Conservation (phyloP, 2,329 filamentous ascomycete species). For the Botrytis galanthina region DNA sequence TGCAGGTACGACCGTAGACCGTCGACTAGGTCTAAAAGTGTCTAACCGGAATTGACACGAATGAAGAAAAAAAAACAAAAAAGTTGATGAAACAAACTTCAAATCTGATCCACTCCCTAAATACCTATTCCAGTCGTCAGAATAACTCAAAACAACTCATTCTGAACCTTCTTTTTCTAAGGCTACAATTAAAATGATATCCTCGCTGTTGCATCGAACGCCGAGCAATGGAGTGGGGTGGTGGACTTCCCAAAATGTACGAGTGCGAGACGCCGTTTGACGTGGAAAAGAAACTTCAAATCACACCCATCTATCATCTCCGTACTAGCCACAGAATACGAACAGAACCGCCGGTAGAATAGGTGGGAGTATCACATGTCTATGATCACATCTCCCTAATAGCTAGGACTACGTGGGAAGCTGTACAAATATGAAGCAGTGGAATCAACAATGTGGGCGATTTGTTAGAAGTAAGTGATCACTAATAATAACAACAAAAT, state of each 20-base stretch:
- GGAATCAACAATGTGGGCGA: background rate
- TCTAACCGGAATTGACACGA: background rate
- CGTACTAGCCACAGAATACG: background rate
- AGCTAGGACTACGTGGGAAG: background rate
- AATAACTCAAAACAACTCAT: background rate
- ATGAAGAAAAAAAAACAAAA: background rate
- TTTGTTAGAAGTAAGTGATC: background rate
- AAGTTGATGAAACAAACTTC: slow-evolving; percentile 10
- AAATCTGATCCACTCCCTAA: slow-evolving; percentile 8
- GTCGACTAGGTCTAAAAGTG: background rate
- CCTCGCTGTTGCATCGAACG: background rate
- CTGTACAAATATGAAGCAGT: background rate
- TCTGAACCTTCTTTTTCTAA: background rate
- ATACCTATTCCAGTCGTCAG: background rate
- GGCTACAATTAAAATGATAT: background rate
- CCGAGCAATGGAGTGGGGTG: background rate
- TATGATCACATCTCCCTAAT: background rate
- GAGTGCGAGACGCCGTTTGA: slow-evolving; percentile 12
- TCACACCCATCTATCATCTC: background rate
- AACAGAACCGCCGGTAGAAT: background rate
- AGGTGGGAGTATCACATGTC: background rate
- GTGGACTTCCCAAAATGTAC: background rate
- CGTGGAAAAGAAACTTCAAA: slow-evolving; percentile 3
- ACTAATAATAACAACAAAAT: background rate
- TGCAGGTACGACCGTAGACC: slow-evolving; percentile 18